These are phyloP conservation scores for Aspergillus ellipticus DNA, from an alignment of 495 filamentous ascomycete species.

Conservation along the genomic window DNA sequence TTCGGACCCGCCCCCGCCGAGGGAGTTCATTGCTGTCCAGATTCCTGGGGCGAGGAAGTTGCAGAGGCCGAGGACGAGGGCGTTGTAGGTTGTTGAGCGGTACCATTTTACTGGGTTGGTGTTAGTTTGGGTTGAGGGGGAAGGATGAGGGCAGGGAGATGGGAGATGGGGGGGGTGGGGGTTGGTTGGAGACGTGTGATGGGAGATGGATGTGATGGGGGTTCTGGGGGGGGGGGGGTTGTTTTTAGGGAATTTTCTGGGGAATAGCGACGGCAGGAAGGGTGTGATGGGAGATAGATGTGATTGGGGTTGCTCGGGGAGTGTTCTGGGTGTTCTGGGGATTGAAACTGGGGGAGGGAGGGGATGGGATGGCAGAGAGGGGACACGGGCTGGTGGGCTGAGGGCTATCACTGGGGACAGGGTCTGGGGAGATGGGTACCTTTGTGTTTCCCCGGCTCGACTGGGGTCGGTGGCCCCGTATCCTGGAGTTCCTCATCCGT, in stretches of 20 bases:
- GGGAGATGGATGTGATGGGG: too few species aligned
- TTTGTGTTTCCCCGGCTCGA: neutral
- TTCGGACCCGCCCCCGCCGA: slow-evolving; percentile 61
- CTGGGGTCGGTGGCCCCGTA: neutral
- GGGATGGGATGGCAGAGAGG: too few species aligned
- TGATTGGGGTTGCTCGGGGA: too few species aligned
- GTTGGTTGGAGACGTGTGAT: too few species aligned
- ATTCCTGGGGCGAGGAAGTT: slow-evolving; percentile 63
- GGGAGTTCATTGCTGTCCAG: slow-evolving; percentile 67
- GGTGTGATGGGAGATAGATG: too few species aligned
- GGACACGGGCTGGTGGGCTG: too few species aligned
- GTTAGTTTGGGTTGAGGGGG: neutral
- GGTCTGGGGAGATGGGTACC: slow-evolving; percentile 16
- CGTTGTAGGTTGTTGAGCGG: slow-evolving; percentile 60
- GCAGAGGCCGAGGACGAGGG: slow-evolving; percentile 58
- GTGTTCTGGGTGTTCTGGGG: too few species aligned
- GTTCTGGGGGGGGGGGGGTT: too few species aligned
- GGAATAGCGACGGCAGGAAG: too few species aligned
- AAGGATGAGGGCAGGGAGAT: neutral
- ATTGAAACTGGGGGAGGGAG: too few species aligned
- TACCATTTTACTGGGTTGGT: slow-evolving; percentile 55
- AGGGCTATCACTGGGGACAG: too few species aligned
- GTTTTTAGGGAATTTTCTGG: too few species aligned
- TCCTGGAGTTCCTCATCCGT: neutral
- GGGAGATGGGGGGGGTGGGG: slow-evolving; percentile 2